Evolutionary conservation across 2,329 filamentous ascomycete species (phyloP).

Genomic region (Sphaerulina vaccinii): DNA sequence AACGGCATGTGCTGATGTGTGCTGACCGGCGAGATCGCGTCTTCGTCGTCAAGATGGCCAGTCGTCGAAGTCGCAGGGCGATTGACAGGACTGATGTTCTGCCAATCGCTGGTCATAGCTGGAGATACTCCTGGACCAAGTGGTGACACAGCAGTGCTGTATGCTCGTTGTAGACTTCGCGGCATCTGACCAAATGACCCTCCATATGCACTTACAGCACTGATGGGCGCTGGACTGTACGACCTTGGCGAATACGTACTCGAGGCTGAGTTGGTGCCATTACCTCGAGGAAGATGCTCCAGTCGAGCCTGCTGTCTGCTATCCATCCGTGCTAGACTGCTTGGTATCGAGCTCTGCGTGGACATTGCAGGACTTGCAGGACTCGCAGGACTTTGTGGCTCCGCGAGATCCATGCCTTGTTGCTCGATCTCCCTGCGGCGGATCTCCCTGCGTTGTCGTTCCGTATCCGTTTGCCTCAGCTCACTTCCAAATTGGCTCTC

Average conservation of each 20-base stretch:
- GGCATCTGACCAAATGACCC: conserved; percentile 26
- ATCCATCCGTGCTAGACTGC: conserved; percentile 6
- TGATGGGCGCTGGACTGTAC: conserved; percentile 9
- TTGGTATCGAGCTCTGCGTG: conserved; percentile 13
- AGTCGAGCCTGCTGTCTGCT: conserved; percentile 2
- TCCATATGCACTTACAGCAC: conserved; percentile 18
- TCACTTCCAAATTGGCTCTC: not conserved
- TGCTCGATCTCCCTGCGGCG: conserved; percentile 11
- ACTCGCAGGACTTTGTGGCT: not conserved
- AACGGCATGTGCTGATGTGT: conserved; percentile 10
- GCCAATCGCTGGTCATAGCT: conserved; percentile 31
- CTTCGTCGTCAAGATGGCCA: conserved; percentile 25
- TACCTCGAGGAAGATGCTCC: conserved; percentile 4
- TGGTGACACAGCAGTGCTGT: conserved; percentile 32
- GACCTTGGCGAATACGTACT: conserved; percentile 9
- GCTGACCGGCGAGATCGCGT: conserved; percentile 24
- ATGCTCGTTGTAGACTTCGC: conserved; percentile 34
- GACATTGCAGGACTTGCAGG: not conserved
- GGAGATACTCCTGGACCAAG: conserved; percentile 25
- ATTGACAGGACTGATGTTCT: conserved; percentile 29
- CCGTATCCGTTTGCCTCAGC: conserved; percentile 5
- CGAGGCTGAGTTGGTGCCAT: conserved; percentile 4
- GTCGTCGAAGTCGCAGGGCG: conserved; percentile 15
- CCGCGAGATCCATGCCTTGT: conserved; percentile 6
- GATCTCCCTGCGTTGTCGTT: conserved; percentile 2